These are phyloP conservation scores for Chimonanthus praecox DNA, from an alignment of 164 flowering plant genomes.

Conservation along the genomic window DNA sequence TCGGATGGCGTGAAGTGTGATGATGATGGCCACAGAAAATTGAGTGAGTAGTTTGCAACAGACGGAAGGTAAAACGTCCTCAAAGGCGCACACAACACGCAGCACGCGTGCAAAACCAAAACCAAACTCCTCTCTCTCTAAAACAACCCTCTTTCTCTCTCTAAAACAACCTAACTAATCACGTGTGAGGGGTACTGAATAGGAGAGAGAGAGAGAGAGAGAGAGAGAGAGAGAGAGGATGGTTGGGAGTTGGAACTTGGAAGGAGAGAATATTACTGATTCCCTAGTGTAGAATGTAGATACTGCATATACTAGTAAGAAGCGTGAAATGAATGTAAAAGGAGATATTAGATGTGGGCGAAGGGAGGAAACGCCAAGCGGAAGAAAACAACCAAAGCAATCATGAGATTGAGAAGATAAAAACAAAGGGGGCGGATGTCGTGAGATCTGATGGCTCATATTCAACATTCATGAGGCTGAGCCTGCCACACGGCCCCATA, in stretches of 20 bases:
- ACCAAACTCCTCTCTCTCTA: not conserved
- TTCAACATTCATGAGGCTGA: not conserved
- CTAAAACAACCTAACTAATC: slow-evolving; percentile 5
- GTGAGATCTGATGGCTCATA: not conserved
- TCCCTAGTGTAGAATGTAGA: slow-evolving; percentile 3
- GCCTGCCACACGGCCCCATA: not conserved
- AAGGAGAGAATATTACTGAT: not conserved
- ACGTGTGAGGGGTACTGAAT: slow-evolving; percentile 11
- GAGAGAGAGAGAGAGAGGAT: not conserved
- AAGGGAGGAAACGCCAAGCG: not conserved
- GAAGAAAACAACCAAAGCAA: not conserved
- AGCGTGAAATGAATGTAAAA: not conserved
- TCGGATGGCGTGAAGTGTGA: no score
- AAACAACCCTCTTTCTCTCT: slow-evolving; percentile 5
- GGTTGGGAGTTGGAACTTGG: no score
- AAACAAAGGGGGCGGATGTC: not conserved
- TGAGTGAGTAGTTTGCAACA: not conserved
- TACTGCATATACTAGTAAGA: not conserved
- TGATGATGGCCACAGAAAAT: no score
- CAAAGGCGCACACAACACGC: not conserved
- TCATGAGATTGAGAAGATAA: not conserved
- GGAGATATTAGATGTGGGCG: not conserved
- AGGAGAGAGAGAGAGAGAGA: slow-evolving; percentile 6
- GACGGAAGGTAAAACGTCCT: not conserved
- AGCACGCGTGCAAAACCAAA: not conserved